Evolutionary conservation across 805 yeast genomes (phyloP), one percentile per base, ranked within the genome.

Genomic region (Hanseniaspora vineae): DNA sequence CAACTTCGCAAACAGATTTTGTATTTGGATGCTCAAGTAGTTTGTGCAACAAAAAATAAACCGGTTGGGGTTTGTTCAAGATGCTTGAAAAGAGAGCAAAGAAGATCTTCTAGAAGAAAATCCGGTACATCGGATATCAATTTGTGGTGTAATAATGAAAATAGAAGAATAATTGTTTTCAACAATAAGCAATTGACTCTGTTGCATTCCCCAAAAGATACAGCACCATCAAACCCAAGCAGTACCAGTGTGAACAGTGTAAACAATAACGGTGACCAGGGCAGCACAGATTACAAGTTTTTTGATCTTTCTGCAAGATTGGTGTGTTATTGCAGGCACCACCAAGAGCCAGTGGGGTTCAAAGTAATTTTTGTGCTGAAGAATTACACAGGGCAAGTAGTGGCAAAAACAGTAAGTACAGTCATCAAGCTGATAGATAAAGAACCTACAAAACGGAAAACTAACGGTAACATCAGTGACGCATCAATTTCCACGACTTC

Each of bases 241-340:
- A 52, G 56, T 58, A 6, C 31, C 51, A 10, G 42, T 39, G 14
- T 50, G 59, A n/a, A 54, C 12, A 33, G 37, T 11, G 9, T 33
- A 33, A 5, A 33, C 5, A 10, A 33, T 23, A 23, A 23, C 29
- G 8, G 29, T 23, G 8, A 23, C 8, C 4, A 52, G 58, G 33
- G 59, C 57, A 55, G 50, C 15, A 52, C 54, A 9, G 49, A 55
- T 43, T 60, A 62, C 14, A 68, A 67, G 42, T 58, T 56, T 35
- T 57, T 77, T 17, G 78, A 73, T 45, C 60, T 79, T 4, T 76
- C 77, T 18, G 68, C 96, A 20, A 77, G 98, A 64, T 78, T 92
- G 40, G 90, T 90, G 10, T 90, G 98, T 65, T 90, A 92, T 62
- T 92, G 97, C 66, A 78, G 97, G 54, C 98, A 92, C 65, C 98